Conservation (phyloP, 2,329 filamentous ascomycete genomes). For the Ustulina deusta region DNA sequence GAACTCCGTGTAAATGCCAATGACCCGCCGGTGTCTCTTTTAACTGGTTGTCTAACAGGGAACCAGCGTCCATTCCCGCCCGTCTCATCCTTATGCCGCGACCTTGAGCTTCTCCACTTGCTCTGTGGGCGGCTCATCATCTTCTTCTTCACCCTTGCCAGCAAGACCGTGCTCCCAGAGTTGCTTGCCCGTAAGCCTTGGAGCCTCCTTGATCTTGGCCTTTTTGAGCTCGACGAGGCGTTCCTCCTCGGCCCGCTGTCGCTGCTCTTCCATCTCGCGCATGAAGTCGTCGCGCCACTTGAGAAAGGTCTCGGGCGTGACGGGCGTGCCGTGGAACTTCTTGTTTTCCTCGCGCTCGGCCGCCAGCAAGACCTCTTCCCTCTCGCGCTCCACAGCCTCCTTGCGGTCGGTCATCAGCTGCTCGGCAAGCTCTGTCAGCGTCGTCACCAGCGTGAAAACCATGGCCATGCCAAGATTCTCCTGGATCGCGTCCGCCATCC, state of each 20-base stretch:
- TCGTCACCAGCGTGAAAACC: slow-evolving; percentile 90
- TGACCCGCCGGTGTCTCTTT: slow-evolving; percentile 20
- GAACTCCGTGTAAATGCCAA: slow-evolving; percentile 46
- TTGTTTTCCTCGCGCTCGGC: slow-evolving; percentile 92
- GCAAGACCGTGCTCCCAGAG: slow-evolving; percentile 82
- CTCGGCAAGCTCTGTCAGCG: slow-evolving; percentile 92
- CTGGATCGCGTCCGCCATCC: slow-evolving; percentile 79
- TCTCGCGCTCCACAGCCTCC: slow-evolving; percentile 69
- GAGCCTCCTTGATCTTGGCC: slow-evolving; percentile 78
- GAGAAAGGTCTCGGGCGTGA: slow-evolving; percentile 87
- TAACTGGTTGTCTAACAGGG: not conserved
- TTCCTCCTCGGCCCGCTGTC: slow-evolving; percentile 77
- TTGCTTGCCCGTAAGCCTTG: slow-evolving; percentile 78
- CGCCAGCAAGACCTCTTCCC: slow-evolving; percentile 66
- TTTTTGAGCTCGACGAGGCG: slow-evolving; percentile 85
- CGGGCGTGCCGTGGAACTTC: slow-evolving; percentile 92
- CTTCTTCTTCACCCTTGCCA: slow-evolving; percentile 74
- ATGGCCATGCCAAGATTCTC: slow-evolving; percentile 98
- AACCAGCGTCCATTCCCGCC: not conserved
- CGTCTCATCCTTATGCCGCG: slow-evolving; percentile 58
- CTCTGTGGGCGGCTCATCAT: slow-evolving; percentile 67
- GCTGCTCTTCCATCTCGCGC: slow-evolving; percentile 82
- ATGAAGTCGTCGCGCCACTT: slow-evolving; percentile 84
- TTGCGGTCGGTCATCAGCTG: slow-evolving; percentile 80
- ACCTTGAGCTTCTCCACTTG: slow-evolving; percentile 80